These are phyloP conservation scores for Terana coerulea DNA, from an alignment of 768 basidiomycete genomes.

Conservation along the genomic window DNA sequence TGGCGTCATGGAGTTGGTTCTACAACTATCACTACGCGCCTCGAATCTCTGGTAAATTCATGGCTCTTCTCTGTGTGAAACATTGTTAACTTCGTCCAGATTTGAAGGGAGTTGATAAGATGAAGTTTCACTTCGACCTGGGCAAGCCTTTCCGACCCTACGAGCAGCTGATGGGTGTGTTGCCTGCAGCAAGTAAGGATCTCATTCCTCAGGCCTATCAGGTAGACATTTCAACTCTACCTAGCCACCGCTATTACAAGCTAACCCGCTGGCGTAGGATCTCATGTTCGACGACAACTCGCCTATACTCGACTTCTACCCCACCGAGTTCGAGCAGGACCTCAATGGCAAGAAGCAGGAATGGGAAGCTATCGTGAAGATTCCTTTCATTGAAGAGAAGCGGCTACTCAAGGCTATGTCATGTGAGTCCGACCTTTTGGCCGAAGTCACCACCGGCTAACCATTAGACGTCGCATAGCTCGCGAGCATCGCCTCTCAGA, in stretches of 20 bases:
- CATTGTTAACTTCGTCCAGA: constrained; percentile 38
- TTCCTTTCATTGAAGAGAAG: constrained; percentile 90
- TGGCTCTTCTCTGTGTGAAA: not conserved
- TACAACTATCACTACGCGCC: constrained; percentile 98
- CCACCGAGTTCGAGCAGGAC: constrained; percentile 85
- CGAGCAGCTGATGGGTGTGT: constrained; percentile 96
- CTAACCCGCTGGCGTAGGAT: constrained; percentile 48
- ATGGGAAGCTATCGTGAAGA: constrained; percentile 99
- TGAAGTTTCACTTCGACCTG: constrained; percentile 83
- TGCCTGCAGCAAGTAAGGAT: constrained; percentile 87
- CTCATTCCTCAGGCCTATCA: constrained; percentile 84
- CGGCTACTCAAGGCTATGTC: constrained; percentile 81
- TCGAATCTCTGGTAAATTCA: constrained; percentile 78
- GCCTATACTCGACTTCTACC: constrained; percentile 93
- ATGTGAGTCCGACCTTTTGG: constrained; percentile 40
- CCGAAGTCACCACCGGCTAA: not conserved
- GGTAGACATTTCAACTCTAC: constrained; percentile 39
- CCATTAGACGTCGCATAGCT: constrained; percentile 36
- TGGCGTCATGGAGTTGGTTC: constrained; percentile 99
- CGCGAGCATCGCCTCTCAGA: constrained; percentile 72
- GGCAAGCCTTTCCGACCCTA: constrained; percentile 90
- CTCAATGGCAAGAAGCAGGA: constrained; percentile 98
- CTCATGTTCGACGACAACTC: constrained; percentile 85
- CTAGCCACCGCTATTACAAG: not conserved
- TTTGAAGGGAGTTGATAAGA: constrained; percentile 58